Evolutionary conservation across 441 rosid species (phyloP), one percentile per base, ranked within the genome.

Genomic region (Erodium texanum): DNA sequence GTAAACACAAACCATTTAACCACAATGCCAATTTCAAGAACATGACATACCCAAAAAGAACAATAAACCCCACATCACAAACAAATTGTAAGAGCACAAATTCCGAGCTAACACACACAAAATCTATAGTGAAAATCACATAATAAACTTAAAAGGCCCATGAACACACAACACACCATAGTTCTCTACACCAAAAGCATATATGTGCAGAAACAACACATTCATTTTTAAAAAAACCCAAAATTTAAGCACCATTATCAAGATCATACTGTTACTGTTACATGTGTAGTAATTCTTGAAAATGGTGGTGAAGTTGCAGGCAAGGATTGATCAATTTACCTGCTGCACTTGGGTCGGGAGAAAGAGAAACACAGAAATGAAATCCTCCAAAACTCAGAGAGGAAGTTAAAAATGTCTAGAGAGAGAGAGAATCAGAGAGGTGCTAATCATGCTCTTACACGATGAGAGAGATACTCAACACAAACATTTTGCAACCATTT

Each of bases 21-120:
- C 3, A 29, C 62, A 56, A 56, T 19, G 62, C 59, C 59, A 52
- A 52, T 52, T 52, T 52, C 59, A 2, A 9, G 16, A 52, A 36
- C 41, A 36, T 52, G 7, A n/a, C 59, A 5, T 19, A 5, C 8
- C 4, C n/a, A 48, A 36, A 36, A 36, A 52, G 8, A 52, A 52
- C 59, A 52, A 52, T 52, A 52, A 58, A 58, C 6, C 62, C 59
- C 62, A 58, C 62, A 58, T 59, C 63, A 22, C 29, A 59, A 22
- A 59, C 29, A 9, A 59, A 59, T 29, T 52, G 59, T 18, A 52
- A 52, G 7, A 16, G 59, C 59, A 52, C 10, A 52, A 52, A 52
- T 52, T 52, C 59, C n/a, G 16, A 52, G 59, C 59, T 15, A 15
- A 4, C 63, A 22, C 29, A 59, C 11, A 59, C 29, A 9, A 59